phyloP scores from a whole-genome alignment of 768 basidiomycete genomes.

The Rhizopogon sp. region DNA sequence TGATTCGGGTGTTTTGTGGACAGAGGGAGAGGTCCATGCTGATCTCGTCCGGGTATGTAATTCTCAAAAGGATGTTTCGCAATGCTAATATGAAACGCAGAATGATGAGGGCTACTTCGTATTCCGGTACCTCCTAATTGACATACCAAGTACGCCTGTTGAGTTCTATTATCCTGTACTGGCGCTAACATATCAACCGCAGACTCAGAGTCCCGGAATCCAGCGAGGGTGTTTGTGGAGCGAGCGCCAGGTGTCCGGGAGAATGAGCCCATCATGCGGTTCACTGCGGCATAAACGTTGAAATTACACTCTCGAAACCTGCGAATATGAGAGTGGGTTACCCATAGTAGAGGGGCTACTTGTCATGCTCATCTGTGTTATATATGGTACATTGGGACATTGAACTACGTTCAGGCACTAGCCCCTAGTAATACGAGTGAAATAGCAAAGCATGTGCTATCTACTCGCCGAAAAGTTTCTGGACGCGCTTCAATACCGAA shows the following conservation, averaged over 20 bases:
- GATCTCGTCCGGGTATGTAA: slow-evolving; percentile 64
- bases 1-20: slow-evolving; percentile 44
- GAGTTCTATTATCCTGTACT: slow-evolving; percentile 9
- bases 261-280: slow-evolving; percentile 66
- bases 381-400: slow-evolving; percentile 15
- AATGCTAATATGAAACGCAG: slow-evolving; percentile 31
- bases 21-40: slow-evolving; percentile 79
- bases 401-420: slow-evolving; percentile 18
- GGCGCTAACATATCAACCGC: slow-evolving; percentile 6
- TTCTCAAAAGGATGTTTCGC: slow-evolving; percentile 4
- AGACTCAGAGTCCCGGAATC: slow-evolving; percentile 61
- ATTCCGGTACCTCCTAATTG: slow-evolving; percentile 72
- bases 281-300: slow-evolving; percentile 37
- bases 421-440: slow-evolving; percentile 6
- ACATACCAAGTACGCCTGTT: slow-evolving; percentile 65
- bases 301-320: neutral
- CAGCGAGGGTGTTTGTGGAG: slow-evolving; percentile 68
- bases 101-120: slow-evolving; percentile 75
- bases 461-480: slow-evolving; percentile 93
- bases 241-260: slow-evolving; percentile 61
- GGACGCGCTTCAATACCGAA: slow-evolving; percentile 91
- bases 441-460: slow-evolving; percentile 3
- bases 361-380: slow-evolving; percentile 17
- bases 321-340: neutral
- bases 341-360: slow-evolving; percentile 11